Base-by-base conservation (phyloP, 1,284 basidiomycete genomes). In the Trametes polyzona region DNA sequence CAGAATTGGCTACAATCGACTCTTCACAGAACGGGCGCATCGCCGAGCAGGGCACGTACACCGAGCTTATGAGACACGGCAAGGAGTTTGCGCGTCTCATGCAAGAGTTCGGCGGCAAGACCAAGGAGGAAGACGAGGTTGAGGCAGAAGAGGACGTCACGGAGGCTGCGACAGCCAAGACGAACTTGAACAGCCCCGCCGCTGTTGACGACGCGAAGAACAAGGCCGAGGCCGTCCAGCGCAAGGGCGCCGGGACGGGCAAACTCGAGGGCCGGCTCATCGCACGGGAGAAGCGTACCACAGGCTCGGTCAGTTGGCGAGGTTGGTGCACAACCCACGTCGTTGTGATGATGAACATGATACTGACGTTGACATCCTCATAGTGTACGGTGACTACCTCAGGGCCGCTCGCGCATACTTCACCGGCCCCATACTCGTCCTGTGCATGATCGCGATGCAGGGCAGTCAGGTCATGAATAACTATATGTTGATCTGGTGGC, bases 401-500 rank as follows among this genome's bases (percentile, higher is more conserved):
- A 73, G 71, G 27, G 90, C 90, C 2, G 90, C 86, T 2, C 74
- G 76, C n/a, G 87, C 83, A 2, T 74, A 66, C 41, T 69, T 82
- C 55, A 88, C 84, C 1, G 68, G 82, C 0, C 87, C 90, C 0
- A 61, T 87, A 12, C 73, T 88, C n/a, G 10, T 90, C 3, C 10
- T 84, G 0, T 76, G 81, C 39, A 78, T 87, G 21, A 39, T 82
- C 4, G 65, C 87, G 16, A 88, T 90, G 83, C 92, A 93, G 74
- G 81, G 75, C 12, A 79, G 78, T 58, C 75, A 76, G 63, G 76
- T 84, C 54, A 67, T 81, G 63, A 84, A 80, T 62, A 78, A 77
- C 32, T 85, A 85, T 53, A 86, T 84, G 56, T 74, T 90, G 17
- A 83, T 88, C 8, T 90, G 85, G 83, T 92, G 89, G 89, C 81